phyloP scores from a whole-genome alignment of 1,139 yeast genomes.

The Magnusiomyces fungicola region DNA sequence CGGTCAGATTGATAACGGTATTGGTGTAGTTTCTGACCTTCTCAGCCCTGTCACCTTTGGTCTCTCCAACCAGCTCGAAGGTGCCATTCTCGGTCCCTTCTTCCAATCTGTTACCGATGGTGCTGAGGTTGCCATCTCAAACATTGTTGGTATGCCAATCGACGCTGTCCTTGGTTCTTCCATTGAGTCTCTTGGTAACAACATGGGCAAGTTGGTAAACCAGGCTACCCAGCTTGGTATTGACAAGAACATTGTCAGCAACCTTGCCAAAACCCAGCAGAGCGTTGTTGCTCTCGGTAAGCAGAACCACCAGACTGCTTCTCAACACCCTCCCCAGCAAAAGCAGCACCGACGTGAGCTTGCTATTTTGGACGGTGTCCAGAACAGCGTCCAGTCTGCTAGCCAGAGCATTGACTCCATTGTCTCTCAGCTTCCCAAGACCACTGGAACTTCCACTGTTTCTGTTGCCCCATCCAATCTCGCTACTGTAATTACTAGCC shows the following conservation, averaged over 20 bases:
- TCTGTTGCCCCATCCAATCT: conserved; percentile 25
- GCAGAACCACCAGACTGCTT: background rate
- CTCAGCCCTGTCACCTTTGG: conserved; percentile 25
- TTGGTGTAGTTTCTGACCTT: conserved; percentile 22
- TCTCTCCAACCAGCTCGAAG: conserved; percentile 22
- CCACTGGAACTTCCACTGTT: background rate
- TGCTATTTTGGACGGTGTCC: conserved; percentile 13
- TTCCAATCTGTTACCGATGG: conserved; percentile 32
- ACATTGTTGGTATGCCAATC: conserved; percentile 21
- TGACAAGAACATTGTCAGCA: conserved; percentile 5
- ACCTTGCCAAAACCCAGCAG: conserved; percentile 9
- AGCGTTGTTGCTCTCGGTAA: conserved; percentile 2
- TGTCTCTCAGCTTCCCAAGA: conserved; percentile 19
- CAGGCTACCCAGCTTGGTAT: conserved; percentile 8
- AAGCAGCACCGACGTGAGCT: conserved; percentile 7
- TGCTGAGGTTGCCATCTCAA: conserved; percentile 28
- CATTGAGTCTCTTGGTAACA: conserved; percentile 10
- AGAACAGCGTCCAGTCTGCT: conserved; percentile 20
- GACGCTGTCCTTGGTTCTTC: conserved; percentile 18
- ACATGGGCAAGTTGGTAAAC: conserved; percentile 8
- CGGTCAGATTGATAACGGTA: conserved; percentile 28
- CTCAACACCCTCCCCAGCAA: background rate
- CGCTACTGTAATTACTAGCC: conserved; percentile 26
- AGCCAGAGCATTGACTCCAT: conserved; percentile 25
- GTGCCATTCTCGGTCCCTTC: conserved; percentile 26